Evolutionary conservation across 495 filamentous ascomycete genomes (phyloP).

Genomic region (Xylaria grammica): DNA sequence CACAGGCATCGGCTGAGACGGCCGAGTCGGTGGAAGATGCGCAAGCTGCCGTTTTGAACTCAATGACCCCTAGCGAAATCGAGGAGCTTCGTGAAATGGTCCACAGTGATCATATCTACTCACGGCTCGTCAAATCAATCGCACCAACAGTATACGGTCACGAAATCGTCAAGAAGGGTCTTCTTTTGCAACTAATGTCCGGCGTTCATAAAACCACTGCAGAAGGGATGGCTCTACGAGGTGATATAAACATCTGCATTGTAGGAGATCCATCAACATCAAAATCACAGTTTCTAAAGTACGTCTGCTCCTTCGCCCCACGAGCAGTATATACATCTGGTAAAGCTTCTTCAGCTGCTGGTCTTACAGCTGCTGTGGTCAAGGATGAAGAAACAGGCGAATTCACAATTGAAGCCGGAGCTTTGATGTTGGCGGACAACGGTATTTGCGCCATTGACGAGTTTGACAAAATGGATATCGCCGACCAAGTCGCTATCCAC

Average conservation of each 20-base stretch:
- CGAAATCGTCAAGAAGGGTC: constrained; percentile 95
- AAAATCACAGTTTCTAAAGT: constrained; percentile 98
- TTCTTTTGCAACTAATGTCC: constrained; percentile 90
- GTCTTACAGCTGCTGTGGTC: constrained; percentile 95
- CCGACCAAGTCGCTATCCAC: constrained; percentile 98
- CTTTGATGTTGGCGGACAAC: constrained; percentile 96
- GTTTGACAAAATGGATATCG: constrained; percentile 99
- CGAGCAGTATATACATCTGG: constrained; percentile 97
- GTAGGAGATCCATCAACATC: constrained; percentile 98
- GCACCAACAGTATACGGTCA: constrained; percentile 98
- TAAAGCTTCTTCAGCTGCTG: constrained; percentile 96
- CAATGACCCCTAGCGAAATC: constrained; percentile 82
- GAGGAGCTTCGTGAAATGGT: constrained; percentile 92
- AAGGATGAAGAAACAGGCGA: constrained; percentile 99
- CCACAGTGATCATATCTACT: constrained; percentile 93
- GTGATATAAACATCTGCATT: constrained; percentile 98
- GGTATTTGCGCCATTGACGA: constrained; percentile 99
- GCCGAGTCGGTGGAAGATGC: constrained; percentile 77
- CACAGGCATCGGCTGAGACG: constrained; percentile 68
- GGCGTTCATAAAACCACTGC: constrained; percentile 89
- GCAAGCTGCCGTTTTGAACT: constrained; percentile 84
- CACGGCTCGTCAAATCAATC: constrained; percentile 90
- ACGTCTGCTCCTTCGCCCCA: constrained; percentile 92
- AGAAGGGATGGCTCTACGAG: constrained; percentile 91
- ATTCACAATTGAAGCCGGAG: constrained; percentile 98